Conservation (phyloP, 129 eudicot genomes). For the Helianthus tuberosus region DNA sequence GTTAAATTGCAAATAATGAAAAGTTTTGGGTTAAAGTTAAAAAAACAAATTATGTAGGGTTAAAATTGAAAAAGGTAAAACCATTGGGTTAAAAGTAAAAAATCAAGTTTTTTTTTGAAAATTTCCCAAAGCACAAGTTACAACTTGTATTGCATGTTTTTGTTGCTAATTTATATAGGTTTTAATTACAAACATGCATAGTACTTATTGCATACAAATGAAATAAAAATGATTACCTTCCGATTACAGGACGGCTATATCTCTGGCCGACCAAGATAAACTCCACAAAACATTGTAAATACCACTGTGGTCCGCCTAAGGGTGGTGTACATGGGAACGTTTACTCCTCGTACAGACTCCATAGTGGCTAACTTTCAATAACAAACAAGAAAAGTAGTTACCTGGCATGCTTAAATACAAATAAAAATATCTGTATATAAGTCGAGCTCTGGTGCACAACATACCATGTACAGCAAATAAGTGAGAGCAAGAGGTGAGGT, state of each 20-base stretch:
- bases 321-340: slow-evolving; percentile 99
- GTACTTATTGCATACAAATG: background rate
- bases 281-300: slow-evolving; percentile 92
- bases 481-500: slow-evolving; percentile 84
- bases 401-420: slow-evolving; percentile 9
- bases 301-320: slow-evolving; percentile 95
- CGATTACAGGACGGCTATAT: slow-evolving; percentile 66
- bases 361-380: slow-evolving; percentile 81
- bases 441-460: slow-evolving; percentile 2
- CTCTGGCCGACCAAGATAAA: slow-evolving; percentile 71
- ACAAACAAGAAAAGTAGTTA: slow-evolving; percentile 29
- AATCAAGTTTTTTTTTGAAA: too few species aligned
- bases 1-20: too few species aligned
- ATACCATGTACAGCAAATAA: slow-evolving; percentile 97
- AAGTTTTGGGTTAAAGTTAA: too few species aligned
- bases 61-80: too few species aligned
- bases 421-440: slow-evolving; percentile 3
- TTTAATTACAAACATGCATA: too few species aligned
- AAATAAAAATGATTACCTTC: slow-evolving; percentile 59
- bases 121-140: too few species aligned
- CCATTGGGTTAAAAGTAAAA: too few species aligned
- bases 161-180: too few species aligned
- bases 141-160: too few species aligned
- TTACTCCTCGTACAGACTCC: slow-evolving; percentile 98
- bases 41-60: too few species aligned